Evolutionary conservation across 2,329 filamentous ascomycete genomes (phyloP), one percentile per base, ranked within the genome.

Genomic region (Metarhizium album): DNA sequence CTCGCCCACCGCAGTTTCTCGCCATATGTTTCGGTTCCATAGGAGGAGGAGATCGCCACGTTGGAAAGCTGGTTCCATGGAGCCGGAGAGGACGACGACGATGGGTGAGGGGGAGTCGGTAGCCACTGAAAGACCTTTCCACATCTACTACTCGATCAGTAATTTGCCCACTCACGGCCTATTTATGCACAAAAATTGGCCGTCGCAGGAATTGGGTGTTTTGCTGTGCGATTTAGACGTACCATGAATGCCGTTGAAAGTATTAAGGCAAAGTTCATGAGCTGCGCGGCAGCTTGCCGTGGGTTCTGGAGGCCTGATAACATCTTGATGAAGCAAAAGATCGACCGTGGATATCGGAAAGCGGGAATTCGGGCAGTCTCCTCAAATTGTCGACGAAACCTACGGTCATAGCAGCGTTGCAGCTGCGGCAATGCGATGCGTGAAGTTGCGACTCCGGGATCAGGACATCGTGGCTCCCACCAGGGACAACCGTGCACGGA

Each of bases 231-330:
- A 9, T 11, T 9, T n/a, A 14, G 37, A 56, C 73, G 54, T 60
- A 81, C 82, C 90, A 95, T 95, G 65, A 95, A 95, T 1, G 90
- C 90, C 1, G 88, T 93, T 9, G 86, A 90, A 47, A 95, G 80
- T 55, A 95, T 88, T 56, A 96, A 81, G 51, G 84, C 89, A 67
- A 96, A 95, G 72, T 94, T 95, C 64, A 95, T 81, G 58, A 91
- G 69, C 74, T 95, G 89, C 46, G 82, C 77, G 60, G 89, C 83
- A 50, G 86, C 78, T 67, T 94, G 88, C 68, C 90, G 85, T 57
- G 87, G 85, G 68, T 88, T 90, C 53, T 75, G 72, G 56, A 94
- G 74, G 57, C 75, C 71, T 43, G 83, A 80, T 56, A 91, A 62
- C 86, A 90, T 90, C 52, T 43, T 43, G 50, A 13, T 8, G 7